These are phyloP conservation scores for Blastobotrys serpentis DNA, from an alignment of 1,139 yeast species.

Conservation along the genomic window DNA sequence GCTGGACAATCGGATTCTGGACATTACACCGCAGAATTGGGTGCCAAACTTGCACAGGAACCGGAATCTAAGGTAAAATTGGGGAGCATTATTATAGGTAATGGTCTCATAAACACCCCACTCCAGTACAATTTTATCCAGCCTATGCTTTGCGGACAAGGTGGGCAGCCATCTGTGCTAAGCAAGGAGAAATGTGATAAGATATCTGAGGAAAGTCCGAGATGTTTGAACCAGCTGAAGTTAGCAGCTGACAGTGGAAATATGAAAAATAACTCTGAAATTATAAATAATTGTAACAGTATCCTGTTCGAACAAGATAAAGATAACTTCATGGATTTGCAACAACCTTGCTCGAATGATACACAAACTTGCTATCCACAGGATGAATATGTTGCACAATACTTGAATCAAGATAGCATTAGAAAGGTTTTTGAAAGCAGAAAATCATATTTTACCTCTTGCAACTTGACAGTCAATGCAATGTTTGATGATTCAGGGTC, in stretches of 20 bases:
- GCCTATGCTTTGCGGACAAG: conserved; percentile 75
- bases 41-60: conserved; percentile 61
- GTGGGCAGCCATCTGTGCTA: conserved; percentile 62
- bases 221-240: conserved; percentile 19
- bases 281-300: conserved; percentile 19
- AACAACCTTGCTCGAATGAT: conserved; percentile 20
- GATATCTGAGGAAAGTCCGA: conserved; percentile 45
- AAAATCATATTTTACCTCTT: conserved; percentile 74
- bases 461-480: conserved; percentile 49
- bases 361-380: conserved; percentile 60
- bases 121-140: conserved; percentile 60
- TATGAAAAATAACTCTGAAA: conserved; percentile 24
- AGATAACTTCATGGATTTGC: conserved; percentile 24
- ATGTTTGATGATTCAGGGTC: conserved; percentile 52
- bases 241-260: conserved; percentile 14
- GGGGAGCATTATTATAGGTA: conserved; percentile 64
- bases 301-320: conserved; percentile 19
- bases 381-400: conserved; percentile 62
- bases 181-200: conserved; percentile 54
- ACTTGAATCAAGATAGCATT: conserved; percentile 65
- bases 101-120: conserved; percentile 68
- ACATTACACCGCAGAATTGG: conserved; percentile 69
- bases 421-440: conserved; percentile 86
- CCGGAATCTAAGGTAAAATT: conserved; percentile 49
- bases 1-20: conserved; percentile 81